Evolutionary conservation across 1,284 basidiomycete genomes (phyloP).

Genomic region (Spongispora temasekensis): DNA sequence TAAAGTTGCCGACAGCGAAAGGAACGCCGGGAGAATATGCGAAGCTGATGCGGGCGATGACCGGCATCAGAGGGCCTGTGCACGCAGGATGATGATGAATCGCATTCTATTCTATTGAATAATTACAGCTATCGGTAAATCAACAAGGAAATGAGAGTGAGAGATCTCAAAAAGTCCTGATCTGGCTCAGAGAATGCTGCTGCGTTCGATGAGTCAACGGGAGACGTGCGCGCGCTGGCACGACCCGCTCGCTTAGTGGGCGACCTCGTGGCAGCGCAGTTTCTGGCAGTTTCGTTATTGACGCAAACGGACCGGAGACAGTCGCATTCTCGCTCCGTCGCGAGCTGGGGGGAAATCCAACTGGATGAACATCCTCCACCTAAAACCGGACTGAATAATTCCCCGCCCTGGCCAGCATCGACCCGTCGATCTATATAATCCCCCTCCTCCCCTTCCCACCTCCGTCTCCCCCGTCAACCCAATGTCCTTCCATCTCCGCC

Average conservation of each 20-base stretch:
- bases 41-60: constrained; percentile 31
- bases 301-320: constrained; percentile 23
- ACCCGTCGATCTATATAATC: constrained; percentile 32
- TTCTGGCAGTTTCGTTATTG: constrained; percentile 22
- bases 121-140: constrained; percentile 33
- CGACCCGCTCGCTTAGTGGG: constrained; percentile 21
- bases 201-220: constrained; percentile 25
- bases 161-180: constrained; percentile 26
- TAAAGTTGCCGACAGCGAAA: constrained; percentile 31
- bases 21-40: constrained; percentile 27
- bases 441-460: neutral
- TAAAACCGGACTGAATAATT: too few relatives aligned
- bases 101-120: constrained; percentile 13
- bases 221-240: constrained; percentile 17
- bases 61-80: constrained; percentile 23
- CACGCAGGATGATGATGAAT: constrained; percentile 20
- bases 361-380: neutral
- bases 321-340: constrained; percentile 17
- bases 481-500: constrained; percentile 53
- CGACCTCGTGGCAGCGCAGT: constrained; percentile 27
- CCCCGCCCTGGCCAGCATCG: constrained; percentile 11
- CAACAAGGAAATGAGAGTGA: constrained; percentile 28
- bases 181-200: constrained; percentile 13
- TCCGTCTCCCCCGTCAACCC: neutral
- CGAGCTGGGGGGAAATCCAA: neutral